These are phyloP conservation scores for Botryotinia globosa DNA, from an alignment of 2,329 filamentous ascomycete genomes.

Conservation along the genomic window DNA sequence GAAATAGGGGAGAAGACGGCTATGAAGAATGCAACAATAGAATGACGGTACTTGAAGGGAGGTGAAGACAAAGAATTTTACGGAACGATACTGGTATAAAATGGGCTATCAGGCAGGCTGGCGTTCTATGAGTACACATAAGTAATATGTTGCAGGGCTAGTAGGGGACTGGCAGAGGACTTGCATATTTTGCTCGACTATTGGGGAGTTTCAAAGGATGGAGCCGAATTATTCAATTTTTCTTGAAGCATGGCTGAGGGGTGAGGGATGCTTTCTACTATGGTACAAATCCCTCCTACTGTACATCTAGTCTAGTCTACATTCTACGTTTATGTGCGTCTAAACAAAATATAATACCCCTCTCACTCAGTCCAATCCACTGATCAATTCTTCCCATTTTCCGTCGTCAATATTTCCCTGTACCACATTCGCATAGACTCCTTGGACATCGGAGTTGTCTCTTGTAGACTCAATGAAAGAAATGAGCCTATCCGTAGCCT, in stretches of 20 bases:
- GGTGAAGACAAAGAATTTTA: too few species aligned
- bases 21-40: background rate
- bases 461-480: slow-evolving; percentile 58
- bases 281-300: background rate
- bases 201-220: background rate
- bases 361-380: slow-evolving; percentile 48
- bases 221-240: background rate
- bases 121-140: background rate
- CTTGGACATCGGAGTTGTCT: slow-evolving; percentile 71
- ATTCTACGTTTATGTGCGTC: slow-evolving; percentile 23
- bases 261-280: background rate
- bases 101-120: slow-evolving; percentile 1
- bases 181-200: background rate
- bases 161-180: background rate
- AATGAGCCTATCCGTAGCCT: slow-evolving; percentile 55
- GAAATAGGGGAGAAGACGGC: slow-evolving; percentile 13
- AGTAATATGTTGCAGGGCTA: background rate
- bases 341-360: slow-evolving; percentile 24
- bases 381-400: slow-evolving; percentile 52
- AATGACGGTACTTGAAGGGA: background rate
- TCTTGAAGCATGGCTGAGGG: background rate
- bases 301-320: slow-evolving; percentile 3
- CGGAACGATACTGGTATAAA: background rate
- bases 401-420: slow-evolving; percentile 52
- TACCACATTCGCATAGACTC: slow-evolving; percentile 70